These are phyloP conservation scores for Craterostigma plantagineum DNA, from an alignment of 257 asterid species.

Conservation along the genomic window DNA sequence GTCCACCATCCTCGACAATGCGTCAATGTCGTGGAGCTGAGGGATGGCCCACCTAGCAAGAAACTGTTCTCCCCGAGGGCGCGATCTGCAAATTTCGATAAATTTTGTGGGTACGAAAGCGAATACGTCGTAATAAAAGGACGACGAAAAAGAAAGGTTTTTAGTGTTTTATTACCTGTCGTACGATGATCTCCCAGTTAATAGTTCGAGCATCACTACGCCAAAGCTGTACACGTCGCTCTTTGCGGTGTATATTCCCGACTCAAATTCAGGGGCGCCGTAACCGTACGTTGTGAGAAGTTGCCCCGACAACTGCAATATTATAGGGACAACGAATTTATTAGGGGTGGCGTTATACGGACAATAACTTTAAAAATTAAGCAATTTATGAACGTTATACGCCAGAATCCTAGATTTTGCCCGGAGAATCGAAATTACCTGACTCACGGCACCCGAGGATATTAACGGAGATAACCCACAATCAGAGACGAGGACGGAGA, in stretches of 20 bases:
- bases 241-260: slow-evolving; percentile 65
- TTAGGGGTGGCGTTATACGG: too few relatives aligned
- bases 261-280: slow-evolving; percentile 96
- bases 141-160: too few relatives aligned
- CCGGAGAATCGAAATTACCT: slow-evolving; percentile 25
- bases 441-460: slow-evolving; percentile 63
- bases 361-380: too few relatives aligned
- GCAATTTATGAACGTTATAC: too few relatives aligned
- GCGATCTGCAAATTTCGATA: slow-evolving; percentile 25
- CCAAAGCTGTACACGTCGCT: slow-evolving; percentile 98
- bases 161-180: slow-evolving; percentile 68
- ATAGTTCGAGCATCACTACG: slow-evolving; percentile 91
- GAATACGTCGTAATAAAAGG: slow-evolving; percentile 1
- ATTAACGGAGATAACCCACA: slow-evolving; percentile 87
- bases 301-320: slow-evolving; percentile 79
- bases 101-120: slow-evolving; percentile 6
- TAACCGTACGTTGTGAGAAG: slow-evolving; percentile 87
- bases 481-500: slow-evolving; percentile 67
- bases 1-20: slow-evolving; percentile 85
- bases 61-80: slow-evolving; percentile 77
- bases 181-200: slow-evolving; percentile 85
- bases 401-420: too few relatives aligned
- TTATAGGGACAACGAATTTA: too few relatives aligned
- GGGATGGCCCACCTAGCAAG: slow-evolving; percentile 95
- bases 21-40: slow-evolving; percentile 90